Conservation (phyloP, 1,284 basidiomycete species). For the Ustilago curta region DNA sequence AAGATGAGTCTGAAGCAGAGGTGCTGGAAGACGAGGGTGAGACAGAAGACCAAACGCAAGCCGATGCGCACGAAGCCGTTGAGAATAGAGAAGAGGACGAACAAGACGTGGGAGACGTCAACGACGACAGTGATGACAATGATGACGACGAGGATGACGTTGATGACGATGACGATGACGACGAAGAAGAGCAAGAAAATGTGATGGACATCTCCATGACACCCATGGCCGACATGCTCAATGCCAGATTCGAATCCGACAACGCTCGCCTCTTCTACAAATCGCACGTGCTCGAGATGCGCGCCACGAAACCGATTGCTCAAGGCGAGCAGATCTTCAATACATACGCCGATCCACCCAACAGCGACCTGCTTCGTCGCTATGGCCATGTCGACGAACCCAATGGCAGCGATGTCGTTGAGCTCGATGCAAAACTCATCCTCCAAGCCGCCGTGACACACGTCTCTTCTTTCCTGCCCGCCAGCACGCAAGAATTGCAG, state of each 20-base stretch:
- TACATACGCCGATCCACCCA: conserved; percentile 94
- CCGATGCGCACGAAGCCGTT: conserved; percentile 18
- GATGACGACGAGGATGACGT: conserved; percentile 50
- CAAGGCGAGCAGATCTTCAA: conserved; percentile 90
- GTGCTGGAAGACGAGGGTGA: conserved; percentile 56
- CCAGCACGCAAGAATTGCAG: conserved; percentile 14
- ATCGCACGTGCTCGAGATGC: conserved; percentile 80
- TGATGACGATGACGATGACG: conserved; percentile 30
- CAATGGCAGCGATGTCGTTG: conserved; percentile 88
- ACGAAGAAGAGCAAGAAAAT: conserved; percentile 51
- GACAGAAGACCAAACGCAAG: conserved; percentile 8
- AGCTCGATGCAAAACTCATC: conserved; percentile 83
- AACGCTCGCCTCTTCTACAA: conserved; percentile 83
- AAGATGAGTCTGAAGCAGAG: conserved; percentile 45
- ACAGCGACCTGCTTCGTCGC: conserved; percentile 90
- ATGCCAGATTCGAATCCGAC: conserved; percentile 64
- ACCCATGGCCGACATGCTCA: conserved; percentile 89
- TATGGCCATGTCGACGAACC: conserved; percentile 93
- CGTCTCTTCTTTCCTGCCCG: conserved; percentile 12
- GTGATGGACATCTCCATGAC: conserved; percentile 88
- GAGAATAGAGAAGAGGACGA: conserved; percentile 21
- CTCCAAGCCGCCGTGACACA: conserved; percentile 71
- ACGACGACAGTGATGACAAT: conserved; percentile 12
- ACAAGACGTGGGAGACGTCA: conserved; percentile 11
- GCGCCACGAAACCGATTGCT: conserved; percentile 80